Evolutionary conservation across 2,329 filamentous ascomycete species (phyloP), one percentile per base, ranked within the genome.

Genomic region (Diaporthe citrichinensis): DNA sequence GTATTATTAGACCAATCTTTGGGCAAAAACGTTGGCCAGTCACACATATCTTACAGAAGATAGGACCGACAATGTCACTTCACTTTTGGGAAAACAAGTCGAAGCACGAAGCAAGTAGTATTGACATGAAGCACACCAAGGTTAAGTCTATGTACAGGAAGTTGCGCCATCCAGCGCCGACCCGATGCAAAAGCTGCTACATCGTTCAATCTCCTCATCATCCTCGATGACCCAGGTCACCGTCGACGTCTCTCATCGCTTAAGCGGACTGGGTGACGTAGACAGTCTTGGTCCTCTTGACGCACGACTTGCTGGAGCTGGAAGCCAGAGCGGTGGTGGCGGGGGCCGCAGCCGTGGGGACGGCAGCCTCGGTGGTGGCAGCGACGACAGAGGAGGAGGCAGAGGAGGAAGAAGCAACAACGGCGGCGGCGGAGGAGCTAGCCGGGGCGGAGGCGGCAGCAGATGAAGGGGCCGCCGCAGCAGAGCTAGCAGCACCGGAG

Each of bases 261-360:
- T 58, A 75, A 49, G 61, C 68, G 46, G 75, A 73, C 44, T 59
- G 31, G 23, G 75, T 76, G 34, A 76, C 75, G 53, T 68, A 76
- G 68, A 76, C 75, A 53, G 75, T 76, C 73, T 75, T 76, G 61
- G 75, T 76, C 75, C 62, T 74, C 73, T 55, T 75, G 49, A 72
- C 58, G 68, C 73, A 72, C 8, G 75, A 69, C 44, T 59, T 55
- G 51, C 25, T 34, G 15, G 61, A 62, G 51, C 34, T 28, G 15
- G 68, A 69, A 8, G 68, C 57, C 46, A 69, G 61, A 15, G 65
- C 36, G 14, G 75, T 76, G 12, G 73, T 75, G 23, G 68, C 59
- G 3, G 75, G 75, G n/a, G 75, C 68, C 23, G 75, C 75, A 58
- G 75, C 57, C 28, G 65, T 75, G 34, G 75, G 28, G 17, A 34